Percentiles rank a stretch among this genome's conserved stretches.
Conservation (phyloP, 805 yeast species). For the Wickerhamiella brachini region DNA sequence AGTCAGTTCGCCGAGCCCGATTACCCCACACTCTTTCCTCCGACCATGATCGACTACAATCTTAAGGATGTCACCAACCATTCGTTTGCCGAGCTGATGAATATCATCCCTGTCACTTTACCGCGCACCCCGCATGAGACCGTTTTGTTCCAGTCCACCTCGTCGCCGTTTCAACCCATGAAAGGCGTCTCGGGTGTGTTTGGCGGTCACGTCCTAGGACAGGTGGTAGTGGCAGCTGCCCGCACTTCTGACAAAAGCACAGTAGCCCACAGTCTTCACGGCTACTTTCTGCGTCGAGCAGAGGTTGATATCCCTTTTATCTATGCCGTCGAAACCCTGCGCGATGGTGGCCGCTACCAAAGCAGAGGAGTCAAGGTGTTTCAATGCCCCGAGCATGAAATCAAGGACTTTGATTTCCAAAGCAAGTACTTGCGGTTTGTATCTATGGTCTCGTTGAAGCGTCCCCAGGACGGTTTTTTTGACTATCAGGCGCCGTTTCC, state of each 20-base stretch:
- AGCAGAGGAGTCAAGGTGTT: slow-evolving; percentile 19
- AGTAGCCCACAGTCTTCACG: slow-evolving; percentile 18
- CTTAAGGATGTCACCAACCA: slow-evolving; percentile 4
- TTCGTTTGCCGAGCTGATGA: slow-evolving; percentile 8
- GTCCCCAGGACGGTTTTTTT: slow-evolving; percentile 6
- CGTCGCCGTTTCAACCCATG: slow-evolving; percentile 17
- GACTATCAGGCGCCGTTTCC: slow-evolving; percentile 10
- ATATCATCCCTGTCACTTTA: background rate
- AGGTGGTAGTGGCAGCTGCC: slow-evolving; percentile 16
- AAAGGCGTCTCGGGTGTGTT: slow-evolving; percentile 17
- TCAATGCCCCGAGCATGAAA: slow-evolving; percentile 16
- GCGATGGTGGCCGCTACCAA: slow-evolving; percentile 19
- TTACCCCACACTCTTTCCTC: background rate
- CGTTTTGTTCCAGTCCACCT: slow-evolving; percentile 13
- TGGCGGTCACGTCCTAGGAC: slow-evolving; percentile 23
- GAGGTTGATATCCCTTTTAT: slow-evolving; percentile 18
- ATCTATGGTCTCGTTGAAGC: slow-evolving; percentile 12
- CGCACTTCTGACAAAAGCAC: slow-evolving; percentile 13
- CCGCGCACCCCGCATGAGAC: background rate
- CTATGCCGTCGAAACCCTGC: slow-evolving; percentile 17
- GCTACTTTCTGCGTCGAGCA: slow-evolving; percentile 21
- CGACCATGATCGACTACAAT: slow-evolving; percentile 1
- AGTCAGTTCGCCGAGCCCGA: background rate
- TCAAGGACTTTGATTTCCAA: slow-evolving; percentile 12
- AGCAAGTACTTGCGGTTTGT: slow-evolving; percentile 11